phyloP scores from a whole-genome alignment of 192 early-diverging fungal species.

The Coemansia asiatica region DNA sequence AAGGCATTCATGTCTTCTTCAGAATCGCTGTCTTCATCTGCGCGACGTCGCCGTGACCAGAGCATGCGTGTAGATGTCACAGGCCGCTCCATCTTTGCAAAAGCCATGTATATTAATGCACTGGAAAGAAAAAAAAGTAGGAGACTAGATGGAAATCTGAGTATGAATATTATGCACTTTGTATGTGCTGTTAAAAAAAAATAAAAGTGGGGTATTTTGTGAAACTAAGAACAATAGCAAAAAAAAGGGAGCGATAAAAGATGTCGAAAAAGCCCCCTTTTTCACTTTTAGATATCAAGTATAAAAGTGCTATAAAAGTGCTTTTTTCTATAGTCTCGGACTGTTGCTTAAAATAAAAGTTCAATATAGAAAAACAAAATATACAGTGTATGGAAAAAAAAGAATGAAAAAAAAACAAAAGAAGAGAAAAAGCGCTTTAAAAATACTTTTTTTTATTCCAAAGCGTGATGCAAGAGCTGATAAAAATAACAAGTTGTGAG shows the following conservation, averaged over 20 bases:
- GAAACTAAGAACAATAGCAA: no score
- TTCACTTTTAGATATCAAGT: no score
- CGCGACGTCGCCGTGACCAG: constrained; percentile 1
- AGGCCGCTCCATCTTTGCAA: constrained; percentile 8
- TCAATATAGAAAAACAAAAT: neutral
- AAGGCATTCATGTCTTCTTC: neutral
- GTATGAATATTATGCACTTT: neutral
- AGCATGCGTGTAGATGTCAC: neutral
- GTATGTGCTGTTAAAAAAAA: neutral
- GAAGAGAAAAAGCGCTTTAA: neutral
- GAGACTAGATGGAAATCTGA: neutral
- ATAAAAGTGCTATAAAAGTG: no score
- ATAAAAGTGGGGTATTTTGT: no score
- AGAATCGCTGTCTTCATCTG: neutral
- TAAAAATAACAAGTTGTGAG: no score
- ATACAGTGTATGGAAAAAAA: neutral
- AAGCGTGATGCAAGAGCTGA: no score
- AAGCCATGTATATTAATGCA: neutral
- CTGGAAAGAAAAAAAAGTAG: neutral
- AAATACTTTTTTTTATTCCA: constrained; percentile 1
- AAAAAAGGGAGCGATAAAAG: no score
- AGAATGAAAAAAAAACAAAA: neutral
- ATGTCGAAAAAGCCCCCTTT: no score
- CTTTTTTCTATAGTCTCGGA: neutral
- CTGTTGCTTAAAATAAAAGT: neutral